phyloP scores from a whole-genome alignment of 2,329 filamentous ascomycete species.

The Fusarium decemcellulare region DNA sequence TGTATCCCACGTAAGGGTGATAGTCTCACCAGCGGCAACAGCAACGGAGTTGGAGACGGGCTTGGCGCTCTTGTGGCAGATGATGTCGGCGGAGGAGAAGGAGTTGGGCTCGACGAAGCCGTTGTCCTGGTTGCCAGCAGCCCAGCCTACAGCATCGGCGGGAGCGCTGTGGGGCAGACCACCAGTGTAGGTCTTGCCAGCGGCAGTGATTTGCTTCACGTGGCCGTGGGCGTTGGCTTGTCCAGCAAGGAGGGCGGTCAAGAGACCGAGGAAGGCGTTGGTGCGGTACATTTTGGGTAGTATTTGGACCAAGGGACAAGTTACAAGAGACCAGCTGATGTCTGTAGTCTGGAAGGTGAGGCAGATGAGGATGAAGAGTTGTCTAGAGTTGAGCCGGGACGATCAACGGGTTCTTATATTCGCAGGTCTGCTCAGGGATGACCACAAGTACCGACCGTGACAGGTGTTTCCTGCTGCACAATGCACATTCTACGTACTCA shows the following conservation, averaged over 20 bases:
- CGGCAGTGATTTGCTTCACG: constrained; percentile 42
- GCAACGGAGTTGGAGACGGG: constrained; percentile 56
- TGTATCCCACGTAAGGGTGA: constrained; percentile 73
- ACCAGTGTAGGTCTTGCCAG: constrained; percentile 50
- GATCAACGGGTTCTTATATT: no score
- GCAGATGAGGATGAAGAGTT: no score
- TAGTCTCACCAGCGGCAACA: constrained; percentile 70
- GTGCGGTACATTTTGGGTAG: constrained; percentile 23
- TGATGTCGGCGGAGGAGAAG: constrained; percentile 59
- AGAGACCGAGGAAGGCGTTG: constrained; percentile 28
- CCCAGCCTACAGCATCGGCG: constrained; percentile 53
- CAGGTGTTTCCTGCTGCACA: no score
- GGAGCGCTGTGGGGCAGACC: constrained; percentile 47
- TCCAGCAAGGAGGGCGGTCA: constrained; percentile 42
- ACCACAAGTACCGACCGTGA: no score
- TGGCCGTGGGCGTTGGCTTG: constrained; percentile 50
- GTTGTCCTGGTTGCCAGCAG: constrained; percentile 54
- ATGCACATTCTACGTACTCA: no score
- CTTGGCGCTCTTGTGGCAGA: constrained; percentile 61
- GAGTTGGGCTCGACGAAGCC: constrained; percentile 62
- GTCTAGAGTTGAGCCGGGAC: no score
- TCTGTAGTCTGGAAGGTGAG: no score
- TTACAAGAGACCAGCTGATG: no score
- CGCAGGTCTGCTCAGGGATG: no score
- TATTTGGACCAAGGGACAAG: not conserved